These are phyloP conservation scores for Xylaria venustula DNA, from an alignment of 495 filamentous ascomycete genomes.

Conservation along the genomic window DNA sequence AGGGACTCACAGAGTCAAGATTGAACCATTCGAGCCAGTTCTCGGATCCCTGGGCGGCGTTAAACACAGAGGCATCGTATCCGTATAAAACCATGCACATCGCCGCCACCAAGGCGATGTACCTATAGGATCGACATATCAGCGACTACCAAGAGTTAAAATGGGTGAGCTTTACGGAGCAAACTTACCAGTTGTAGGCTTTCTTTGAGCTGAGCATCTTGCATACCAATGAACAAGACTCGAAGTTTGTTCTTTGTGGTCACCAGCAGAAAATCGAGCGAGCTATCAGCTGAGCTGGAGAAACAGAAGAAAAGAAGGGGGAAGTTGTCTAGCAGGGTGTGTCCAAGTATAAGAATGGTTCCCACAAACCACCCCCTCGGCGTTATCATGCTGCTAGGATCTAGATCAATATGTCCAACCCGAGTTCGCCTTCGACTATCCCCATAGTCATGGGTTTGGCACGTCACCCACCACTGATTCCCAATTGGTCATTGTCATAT, in stretches of 20 bases:
- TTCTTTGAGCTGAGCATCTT: constrained; percentile 33
- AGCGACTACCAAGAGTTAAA: background rate
- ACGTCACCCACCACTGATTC: background rate
- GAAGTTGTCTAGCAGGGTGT: background rate
- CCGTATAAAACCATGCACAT: constrained; percentile 68
- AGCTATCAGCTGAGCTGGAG: background rate
- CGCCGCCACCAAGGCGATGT: constrained; percentile 60
- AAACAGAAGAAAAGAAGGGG: background rate
- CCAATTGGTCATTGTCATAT: background rate
- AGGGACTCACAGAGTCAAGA: constrained; percentile 38
- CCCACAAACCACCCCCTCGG: background rate
- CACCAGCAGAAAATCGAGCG: background rate
- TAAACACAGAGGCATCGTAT: constrained; percentile 66
- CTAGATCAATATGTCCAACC: background rate
- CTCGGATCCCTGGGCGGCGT: constrained; percentile 58
- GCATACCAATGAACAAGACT: background rate
- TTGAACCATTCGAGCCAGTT: constrained; percentile 62
- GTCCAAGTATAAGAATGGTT: background rate
- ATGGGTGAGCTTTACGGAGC: background rate
- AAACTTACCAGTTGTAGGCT: constrained; percentile 35
- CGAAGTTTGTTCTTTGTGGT: background rate
- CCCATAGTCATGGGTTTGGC: background rate
- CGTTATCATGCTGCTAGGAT: background rate
- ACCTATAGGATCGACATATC: constrained; percentile 40
- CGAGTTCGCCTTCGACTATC: background rate